phyloP scores from a whole-genome alignment of 306 rosid species.

The Herpetospermum pedunculosum region DNA sequence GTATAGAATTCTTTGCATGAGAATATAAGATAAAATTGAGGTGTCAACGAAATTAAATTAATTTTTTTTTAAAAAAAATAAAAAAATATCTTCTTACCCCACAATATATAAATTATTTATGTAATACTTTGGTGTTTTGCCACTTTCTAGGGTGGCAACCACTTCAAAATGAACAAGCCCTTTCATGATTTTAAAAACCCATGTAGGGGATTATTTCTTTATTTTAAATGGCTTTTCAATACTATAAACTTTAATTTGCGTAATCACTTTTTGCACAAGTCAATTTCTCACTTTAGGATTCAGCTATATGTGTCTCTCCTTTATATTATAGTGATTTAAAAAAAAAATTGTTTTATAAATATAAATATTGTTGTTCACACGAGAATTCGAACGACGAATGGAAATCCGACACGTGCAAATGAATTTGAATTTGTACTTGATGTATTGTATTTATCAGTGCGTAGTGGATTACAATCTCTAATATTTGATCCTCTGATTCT shows the following conservation, averaged over 20 bases:
- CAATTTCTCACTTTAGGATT: slow-evolving; percentile 11
- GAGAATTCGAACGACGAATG: too few species aligned
- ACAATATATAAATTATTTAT: not conserved
- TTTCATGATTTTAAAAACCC: not conserved
- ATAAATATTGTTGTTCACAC: too few species aligned
- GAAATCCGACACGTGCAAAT: too few species aligned
- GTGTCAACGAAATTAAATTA: too few species aligned
- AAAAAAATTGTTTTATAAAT: not conserved
- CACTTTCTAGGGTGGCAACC: slow-evolving; percentile 8
- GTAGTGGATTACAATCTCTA: too few species aligned
- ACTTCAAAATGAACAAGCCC: not conserved
- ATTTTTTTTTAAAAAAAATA: not conserved
- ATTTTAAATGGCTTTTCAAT: not conserved
- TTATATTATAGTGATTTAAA: not conserved
- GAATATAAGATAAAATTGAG: not conserved
- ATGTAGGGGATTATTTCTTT: too few species aligned
- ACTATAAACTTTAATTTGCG: not conserved
- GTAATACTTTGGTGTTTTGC: not conserved
- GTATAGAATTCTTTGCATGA: not conserved
- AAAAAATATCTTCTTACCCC: not conserved
- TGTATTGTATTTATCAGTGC: too few species aligned
- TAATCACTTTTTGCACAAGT: slow-evolving; percentile 1
- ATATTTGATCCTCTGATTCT: too few species aligned
- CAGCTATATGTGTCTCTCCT: not conserved
- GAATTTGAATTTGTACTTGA: too few species aligned